Conservation (phyloP, 768 basidiomycete genomes). For the Collybia sp. region DNA sequence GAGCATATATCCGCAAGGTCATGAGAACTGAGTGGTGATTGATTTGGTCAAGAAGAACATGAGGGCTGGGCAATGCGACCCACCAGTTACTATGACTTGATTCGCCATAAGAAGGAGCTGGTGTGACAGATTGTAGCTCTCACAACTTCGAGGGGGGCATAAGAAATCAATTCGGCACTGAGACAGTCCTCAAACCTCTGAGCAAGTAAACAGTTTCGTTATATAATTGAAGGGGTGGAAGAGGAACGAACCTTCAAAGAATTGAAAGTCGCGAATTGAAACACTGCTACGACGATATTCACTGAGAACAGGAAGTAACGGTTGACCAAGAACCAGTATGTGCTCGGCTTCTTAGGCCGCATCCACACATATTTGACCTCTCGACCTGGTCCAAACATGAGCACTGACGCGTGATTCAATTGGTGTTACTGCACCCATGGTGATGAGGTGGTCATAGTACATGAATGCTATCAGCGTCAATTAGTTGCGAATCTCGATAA, state of each 20-base stretch:
- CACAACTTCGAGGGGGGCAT: slow-evolving; percentile 28
- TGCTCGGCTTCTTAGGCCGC: slow-evolving; percentile 28
- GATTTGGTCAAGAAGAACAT: no score
- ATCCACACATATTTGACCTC: slow-evolving; percentile 44
- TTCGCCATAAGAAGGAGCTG: slow-evolving; percentile 36
- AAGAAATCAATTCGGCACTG: no score
- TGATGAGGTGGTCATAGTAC: no score
- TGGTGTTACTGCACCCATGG: no score
- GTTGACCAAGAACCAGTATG: slow-evolving; percentile 43
- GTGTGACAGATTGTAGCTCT: slow-evolving; percentile 29
- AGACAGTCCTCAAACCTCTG: slow-evolving; percentile 9
- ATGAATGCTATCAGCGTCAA: no score
- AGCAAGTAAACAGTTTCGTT: not conserved
- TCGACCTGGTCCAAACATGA: not conserved
- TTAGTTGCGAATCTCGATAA: no score
- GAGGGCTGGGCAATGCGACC: slow-evolving; percentile 9
- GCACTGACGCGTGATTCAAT: no score
- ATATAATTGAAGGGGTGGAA: not conserved
- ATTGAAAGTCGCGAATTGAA: slow-evolving; percentile 22
- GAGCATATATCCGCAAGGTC: slow-evolving; percentile 43
- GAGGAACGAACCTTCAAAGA: slow-evolving; percentile 12
- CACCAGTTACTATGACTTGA: slow-evolving; percentile 43
- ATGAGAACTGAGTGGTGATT: slow-evolving; percentile 29
- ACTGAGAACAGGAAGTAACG: slow-evolving; percentile 43
- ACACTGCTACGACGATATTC: slow-evolving; percentile 23